Evolutionary conservation across 2,329 filamentous ascomycete species (phyloP).

Genomic region (Arachnomyces sp.): DNA sequence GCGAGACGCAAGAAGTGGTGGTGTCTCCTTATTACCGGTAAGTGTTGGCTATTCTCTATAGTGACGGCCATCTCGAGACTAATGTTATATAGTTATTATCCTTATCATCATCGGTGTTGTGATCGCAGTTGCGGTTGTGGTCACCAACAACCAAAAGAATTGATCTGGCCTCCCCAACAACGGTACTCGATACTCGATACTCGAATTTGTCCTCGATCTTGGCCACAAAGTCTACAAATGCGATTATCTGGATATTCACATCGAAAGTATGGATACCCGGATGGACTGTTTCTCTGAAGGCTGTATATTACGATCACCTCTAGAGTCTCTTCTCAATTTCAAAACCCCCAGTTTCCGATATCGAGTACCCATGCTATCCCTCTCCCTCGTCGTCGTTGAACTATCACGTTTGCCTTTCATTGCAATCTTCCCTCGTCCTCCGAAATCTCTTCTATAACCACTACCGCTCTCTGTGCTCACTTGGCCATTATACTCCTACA

Average conservation of each 20-base stretch:
- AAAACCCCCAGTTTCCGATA: no score
- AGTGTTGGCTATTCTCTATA: constrained; percentile 27
- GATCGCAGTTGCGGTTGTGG: constrained; percentile 43
- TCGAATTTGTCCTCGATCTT: constrained; percentile 4
- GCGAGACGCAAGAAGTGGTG: constrained; percentile 95
- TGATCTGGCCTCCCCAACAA: no score
- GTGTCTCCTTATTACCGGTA: constrained; percentile 67
- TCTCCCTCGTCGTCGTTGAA: no score
- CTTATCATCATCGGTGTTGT: constrained; percentile 39
- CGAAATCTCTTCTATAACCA: no score
- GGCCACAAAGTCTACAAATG: no score
- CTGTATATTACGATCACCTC: neutral
- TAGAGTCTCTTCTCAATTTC: no score
- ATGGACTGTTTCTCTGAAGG: no score
- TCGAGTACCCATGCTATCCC: no score
- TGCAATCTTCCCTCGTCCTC: no score
- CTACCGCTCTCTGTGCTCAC: neutral
- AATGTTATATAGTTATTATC: constrained; percentile 41
- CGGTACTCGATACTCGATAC: constrained; percentile 10
- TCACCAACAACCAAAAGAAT: constrained; percentile 29
- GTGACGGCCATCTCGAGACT: constrained; percentile 1
- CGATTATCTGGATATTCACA: neutral
- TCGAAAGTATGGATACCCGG: constrained; percentile 5
- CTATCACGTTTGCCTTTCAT: no score
- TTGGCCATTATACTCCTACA: constrained; percentile 2